Conservation (phyloP, 805 yeast genomes). For the Ogataea sp. region DNA sequence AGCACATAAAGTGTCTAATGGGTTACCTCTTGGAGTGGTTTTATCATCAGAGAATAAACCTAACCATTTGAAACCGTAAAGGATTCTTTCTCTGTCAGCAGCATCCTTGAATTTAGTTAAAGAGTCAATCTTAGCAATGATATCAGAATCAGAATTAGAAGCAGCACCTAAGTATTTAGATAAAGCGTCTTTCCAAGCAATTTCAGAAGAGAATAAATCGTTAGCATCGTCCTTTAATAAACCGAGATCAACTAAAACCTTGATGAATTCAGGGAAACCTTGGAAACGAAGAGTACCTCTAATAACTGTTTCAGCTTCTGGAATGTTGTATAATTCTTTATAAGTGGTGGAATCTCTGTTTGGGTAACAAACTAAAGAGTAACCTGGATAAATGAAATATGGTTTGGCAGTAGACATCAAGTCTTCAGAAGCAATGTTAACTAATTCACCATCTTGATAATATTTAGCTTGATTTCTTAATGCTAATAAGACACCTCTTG, state of each 20-base stretch:
- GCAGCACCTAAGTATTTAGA: slow-evolving; percentile 67
- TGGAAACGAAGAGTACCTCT: slow-evolving; percentile 97
- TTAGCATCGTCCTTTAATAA: slow-evolving; percentile 73
- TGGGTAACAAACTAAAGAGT: slow-evolving; percentile 90
- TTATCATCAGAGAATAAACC: slow-evolving; percentile 75
- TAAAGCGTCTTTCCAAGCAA: slow-evolving; percentile 86
- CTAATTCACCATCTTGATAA: slow-evolving; percentile 81
- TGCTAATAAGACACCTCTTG: slow-evolving; percentile 95
- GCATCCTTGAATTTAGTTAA: slow-evolving; percentile 75
- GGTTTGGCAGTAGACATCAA: slow-evolving; percentile 94
- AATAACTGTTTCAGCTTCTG: slow-evolving; percentile 94
- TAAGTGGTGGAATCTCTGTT: slow-evolving; percentile 96
- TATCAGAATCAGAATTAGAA: slow-evolving; percentile 62
- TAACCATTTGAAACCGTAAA: slow-evolving; percentile 88
- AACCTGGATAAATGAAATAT: slow-evolving; percentile 93
- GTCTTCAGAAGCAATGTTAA: slow-evolving; percentile 75
- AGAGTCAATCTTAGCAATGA: slow-evolving; percentile 65
- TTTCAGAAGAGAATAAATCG: slow-evolving; percentile 42
- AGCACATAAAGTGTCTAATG: slow-evolving; percentile 95
- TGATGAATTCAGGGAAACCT: slow-evolving; percentile 97
- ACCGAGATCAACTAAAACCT: slow-evolving; percentile 90
- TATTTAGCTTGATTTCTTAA: slow-evolving; percentile 88
- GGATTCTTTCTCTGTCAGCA: slow-evolving; percentile 78
- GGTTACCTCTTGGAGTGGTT: slow-evolving; percentile 86
- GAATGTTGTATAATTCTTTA: slow-evolving; percentile 86